Percentiles rank a stretch among this genome's conserved stretches.
These are phyloP conservation scores for Podosphaera xanthii DNA, from an alignment of 2,329 filamentous ascomycete species.

Conservation along the genomic window DNA sequence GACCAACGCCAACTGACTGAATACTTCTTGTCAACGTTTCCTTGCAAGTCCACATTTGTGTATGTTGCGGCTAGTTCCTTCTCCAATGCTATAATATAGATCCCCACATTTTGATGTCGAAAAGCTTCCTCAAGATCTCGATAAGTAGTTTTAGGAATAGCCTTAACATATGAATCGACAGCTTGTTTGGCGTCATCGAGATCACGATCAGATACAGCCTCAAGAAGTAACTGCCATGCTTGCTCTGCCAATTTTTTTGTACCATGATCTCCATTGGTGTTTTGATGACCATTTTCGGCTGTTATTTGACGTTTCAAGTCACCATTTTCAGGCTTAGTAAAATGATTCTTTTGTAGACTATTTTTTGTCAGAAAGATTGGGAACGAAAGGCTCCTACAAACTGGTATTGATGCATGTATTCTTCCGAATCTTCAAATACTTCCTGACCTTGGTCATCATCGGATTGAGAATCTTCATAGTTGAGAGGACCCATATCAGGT, in stretches of 20 bases:
- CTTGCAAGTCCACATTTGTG: conserved; percentile 52
- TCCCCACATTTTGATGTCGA: conserved; percentile 26
- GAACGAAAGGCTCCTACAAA: no score
- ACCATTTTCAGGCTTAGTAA: no score
- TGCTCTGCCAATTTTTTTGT: conserved; percentile 27
- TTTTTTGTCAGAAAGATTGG: no score
- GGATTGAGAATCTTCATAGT: no score
- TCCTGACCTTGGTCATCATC: no score
- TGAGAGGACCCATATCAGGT: no score
- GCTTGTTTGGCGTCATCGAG: conserved; percentile 39
- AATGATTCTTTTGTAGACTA: no score
- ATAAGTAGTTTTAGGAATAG: conserved; percentile 33
- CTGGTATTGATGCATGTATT: no score
- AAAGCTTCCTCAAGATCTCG: conserved; percentile 36
- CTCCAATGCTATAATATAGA: conserved; percentile 41
- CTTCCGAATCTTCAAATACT: no score
- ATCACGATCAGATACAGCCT: conserved; percentile 30
- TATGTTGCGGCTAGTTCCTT: conserved; percentile 30
- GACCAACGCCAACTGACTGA: conserved; percentile 39
- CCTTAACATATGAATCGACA: conserved; percentile 37
- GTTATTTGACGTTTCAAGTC: neutral
- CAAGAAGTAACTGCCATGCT: conserved; percentile 33
- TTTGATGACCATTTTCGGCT: conserved; percentile 22
- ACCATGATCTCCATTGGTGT: conserved; percentile 29
- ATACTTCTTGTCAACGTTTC: conserved; percentile 41